These are phyloP conservation scores for Alternaria gaisen DNA, from an alignment of 2,329 filamentous ascomycete genomes.

Conservation along the genomic window DNA sequence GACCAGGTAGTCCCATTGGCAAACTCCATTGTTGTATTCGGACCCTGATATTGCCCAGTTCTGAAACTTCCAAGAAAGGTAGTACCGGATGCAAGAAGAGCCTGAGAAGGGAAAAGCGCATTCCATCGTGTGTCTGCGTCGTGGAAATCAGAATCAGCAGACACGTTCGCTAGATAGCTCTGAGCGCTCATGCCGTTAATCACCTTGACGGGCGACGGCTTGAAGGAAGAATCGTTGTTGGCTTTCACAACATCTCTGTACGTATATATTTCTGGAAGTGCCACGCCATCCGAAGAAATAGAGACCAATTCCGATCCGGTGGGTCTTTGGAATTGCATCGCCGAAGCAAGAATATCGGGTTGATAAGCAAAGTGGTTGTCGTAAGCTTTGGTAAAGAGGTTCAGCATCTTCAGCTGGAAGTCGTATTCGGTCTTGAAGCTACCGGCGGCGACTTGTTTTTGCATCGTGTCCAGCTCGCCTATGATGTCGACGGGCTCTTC, in stretches of 20 bases:
- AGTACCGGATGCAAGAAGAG: slow-evolving; percentile 39
- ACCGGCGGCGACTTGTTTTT: slow-evolving; percentile 37
- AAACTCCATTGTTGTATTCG: slow-evolving; percentile 48
- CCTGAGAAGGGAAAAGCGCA: slow-evolving; percentile 48
- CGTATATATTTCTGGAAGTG: slow-evolving; percentile 49
- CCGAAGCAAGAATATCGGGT: slow-evolving; percentile 48
- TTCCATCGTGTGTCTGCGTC: slow-evolving; percentile 56
- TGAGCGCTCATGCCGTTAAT: slow-evolving; percentile 51
- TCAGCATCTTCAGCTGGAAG: slow-evolving; percentile 50
- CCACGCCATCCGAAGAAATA: slow-evolving; percentile 48
- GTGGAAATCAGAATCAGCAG: slow-evolving; percentile 44
- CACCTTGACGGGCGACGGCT: slow-evolving; percentile 47
- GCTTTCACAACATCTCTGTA: slow-evolving; percentile 42
- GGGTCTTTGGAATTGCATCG: slow-evolving; percentile 50
- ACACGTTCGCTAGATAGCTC: slow-evolving; percentile 45
- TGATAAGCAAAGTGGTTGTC: slow-evolving; percentile 54
- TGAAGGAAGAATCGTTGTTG: slow-evolving; percentile 39
- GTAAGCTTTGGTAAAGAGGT: slow-evolving; percentile 48
- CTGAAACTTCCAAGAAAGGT: slow-evolving; percentile 43
- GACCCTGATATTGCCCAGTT: slow-evolving; percentile 43
- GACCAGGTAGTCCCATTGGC: slow-evolving; percentile 47
- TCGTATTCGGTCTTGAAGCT: slow-evolving; percentile 53
- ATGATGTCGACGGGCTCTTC: slow-evolving; percentile 52
- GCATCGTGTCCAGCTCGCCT: slow-evolving; percentile 48
- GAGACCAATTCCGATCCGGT: slow-evolving; percentile 44